Evolutionary conservation across 2,329 filamentous ascomycete genomes (phyloP).

Genomic region (Fusarium pseudograminearum): DNA sequence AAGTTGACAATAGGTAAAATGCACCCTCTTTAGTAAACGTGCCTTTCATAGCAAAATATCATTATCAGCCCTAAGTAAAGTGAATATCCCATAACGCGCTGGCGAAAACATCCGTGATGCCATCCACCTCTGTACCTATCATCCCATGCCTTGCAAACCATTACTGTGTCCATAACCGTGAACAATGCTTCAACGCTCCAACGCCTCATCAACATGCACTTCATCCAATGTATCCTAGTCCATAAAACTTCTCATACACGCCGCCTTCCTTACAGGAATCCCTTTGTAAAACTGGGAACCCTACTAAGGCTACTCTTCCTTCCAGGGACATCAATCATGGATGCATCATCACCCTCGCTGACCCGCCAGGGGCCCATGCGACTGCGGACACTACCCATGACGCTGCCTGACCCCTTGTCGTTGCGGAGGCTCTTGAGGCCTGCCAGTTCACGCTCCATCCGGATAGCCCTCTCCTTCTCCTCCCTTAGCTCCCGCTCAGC

Average conservation of each 20-base stretch:
- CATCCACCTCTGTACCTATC: conserved; percentile 24
- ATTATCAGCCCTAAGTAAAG: conserved; percentile 41
- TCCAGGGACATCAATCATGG: conserved; percentile 67
- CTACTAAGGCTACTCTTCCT: conserved; percentile 75
- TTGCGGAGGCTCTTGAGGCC: conserved; percentile 81
- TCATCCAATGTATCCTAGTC: conserved; percentile 30
- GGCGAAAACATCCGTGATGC: conserved; percentile 28
- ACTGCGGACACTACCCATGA: conserved; percentile 59
- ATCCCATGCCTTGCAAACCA: conserved; percentile 20
- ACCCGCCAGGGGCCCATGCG: conserved; percentile 52
- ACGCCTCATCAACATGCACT: conserved; percentile 40
- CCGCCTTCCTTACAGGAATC: conserved; percentile 69
- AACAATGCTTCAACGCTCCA: conserved; percentile 45
- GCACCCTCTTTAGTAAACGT: background rate
- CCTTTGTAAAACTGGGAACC: conserved; percentile 78
- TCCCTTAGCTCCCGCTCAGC: conserved; percentile 91
- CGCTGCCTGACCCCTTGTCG: conserved; percentile 67
- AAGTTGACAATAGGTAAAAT: background rate
- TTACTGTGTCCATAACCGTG: conserved; percentile 31
- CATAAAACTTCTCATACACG: conserved; percentile 5
- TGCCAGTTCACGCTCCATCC: conserved; percentile 90
- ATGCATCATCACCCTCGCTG: conserved; percentile 56
- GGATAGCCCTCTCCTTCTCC: conserved; percentile 82
- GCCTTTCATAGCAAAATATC: conserved; percentile 13
- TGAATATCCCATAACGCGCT: conserved; percentile 37